Conservation (phyloP, 2,329 filamentous ascomycete species). For the Cytospora schulzeri region DNA sequence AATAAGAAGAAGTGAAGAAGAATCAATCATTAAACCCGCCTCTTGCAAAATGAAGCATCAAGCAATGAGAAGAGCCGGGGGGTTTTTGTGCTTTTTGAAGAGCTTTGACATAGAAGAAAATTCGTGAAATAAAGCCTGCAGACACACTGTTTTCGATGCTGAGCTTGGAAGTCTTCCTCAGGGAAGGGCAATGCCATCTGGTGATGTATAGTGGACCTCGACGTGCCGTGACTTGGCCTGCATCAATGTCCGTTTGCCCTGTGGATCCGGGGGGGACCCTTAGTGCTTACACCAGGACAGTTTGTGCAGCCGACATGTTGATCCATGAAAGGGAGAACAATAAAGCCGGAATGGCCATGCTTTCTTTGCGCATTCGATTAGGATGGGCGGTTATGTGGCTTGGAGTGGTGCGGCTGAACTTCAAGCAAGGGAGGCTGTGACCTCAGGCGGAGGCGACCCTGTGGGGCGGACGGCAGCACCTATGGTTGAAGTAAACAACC, state of each 20-base stretch:
- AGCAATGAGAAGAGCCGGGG: conserved; percentile 18
- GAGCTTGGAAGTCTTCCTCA: background rate
- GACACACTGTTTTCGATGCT: conserved; percentile 1
- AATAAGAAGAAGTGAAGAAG: conserved; percentile 6
- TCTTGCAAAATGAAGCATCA: conserved; percentile 19
- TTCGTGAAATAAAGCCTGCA: conserved; percentile 17
- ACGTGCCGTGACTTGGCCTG: background rate
- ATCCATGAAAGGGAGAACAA: background rate
- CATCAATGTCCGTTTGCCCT: background rate
- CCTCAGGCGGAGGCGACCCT: conserved; percentile 11
- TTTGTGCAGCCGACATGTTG: background rate
- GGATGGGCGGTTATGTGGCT: background rate
- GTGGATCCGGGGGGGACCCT: background rate
- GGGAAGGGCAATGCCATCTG: background rate
- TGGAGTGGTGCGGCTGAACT: background rate
- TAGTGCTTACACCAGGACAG: background rate
- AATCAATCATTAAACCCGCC: conserved; percentile 19
- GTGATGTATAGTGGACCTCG: background rate
- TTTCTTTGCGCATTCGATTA: background rate
- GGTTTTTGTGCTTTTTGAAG: background rate
- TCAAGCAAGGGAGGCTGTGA: conserved; percentile 18
- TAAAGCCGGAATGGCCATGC: background rate
- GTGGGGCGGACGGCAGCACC: conserved; percentile 3
- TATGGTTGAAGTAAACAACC: conserved; percentile 7
- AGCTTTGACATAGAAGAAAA: conserved; percentile 14